phyloP scores from a whole-genome alignment of 1,284 basidiomycete genomes.

The Kwoniella shivajii region DNA sequence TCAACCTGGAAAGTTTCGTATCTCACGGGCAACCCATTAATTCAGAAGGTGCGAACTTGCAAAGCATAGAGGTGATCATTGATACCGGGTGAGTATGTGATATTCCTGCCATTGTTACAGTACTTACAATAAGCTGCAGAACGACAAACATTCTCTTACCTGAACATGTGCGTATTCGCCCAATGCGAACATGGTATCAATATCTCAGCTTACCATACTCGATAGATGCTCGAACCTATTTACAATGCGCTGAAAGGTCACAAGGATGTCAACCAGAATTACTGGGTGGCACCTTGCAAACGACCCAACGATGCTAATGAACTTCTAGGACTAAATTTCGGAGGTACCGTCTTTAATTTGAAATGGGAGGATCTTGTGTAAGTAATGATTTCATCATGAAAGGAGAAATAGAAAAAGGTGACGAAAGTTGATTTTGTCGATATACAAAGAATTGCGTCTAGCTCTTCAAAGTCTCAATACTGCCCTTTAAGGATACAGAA shows the following conservation, averaged over 20 bases:
- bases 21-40: conserved; percentile 1
- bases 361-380: conserved; percentile 20
- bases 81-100: conserved; percentile 16
- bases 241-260: conserved; percentile 8
- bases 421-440: too few species aligned
- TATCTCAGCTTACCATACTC: background rate
- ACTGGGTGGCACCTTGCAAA: conserved; percentile 14
- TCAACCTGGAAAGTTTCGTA: conserved; percentile 13
- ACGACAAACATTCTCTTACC: conserved; percentile 12
- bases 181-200: background rate
- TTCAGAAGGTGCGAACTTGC: background rate
- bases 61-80: conserved; percentile 15
- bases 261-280: background rate
- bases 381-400: background rate
- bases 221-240: conserved; percentile 17
- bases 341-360: conserved; percentile 7
- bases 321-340: conserved; percentile 13
- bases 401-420: background rate
- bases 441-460: conserved; percentile 3
- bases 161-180: conserved; percentile 6
- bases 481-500: conserved; percentile 9
- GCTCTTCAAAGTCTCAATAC: background rate
- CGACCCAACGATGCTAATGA: conserved; percentile 2
- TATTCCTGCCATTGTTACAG: background rate
- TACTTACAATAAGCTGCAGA: background rate